Percentiles rank a stretch among this genome's conserved stretches.
Evolutionary conservation across 495 filamentous ascomycete genomes (phyloP).

Genomic region (Penicillium daleae): DNA sequence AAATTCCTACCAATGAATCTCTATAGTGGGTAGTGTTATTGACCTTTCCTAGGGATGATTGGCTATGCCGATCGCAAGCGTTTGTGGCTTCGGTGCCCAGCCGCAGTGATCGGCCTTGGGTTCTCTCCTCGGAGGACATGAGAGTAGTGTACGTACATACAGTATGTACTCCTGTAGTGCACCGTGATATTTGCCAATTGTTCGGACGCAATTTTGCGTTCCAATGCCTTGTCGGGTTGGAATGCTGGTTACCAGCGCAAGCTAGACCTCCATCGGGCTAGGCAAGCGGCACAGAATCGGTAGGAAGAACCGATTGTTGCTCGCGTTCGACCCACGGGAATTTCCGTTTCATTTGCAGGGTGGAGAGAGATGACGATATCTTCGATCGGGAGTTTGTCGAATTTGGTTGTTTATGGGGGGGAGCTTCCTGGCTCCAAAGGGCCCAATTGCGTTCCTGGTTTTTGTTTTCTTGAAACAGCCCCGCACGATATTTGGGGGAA

Average conservation of each 20-base stretch:
- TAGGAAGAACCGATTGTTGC: constrained; percentile 19
- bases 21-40: constrained; percentile 8
- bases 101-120: constrained; percentile 12
- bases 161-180: not conserved
- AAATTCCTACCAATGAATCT: constrained; percentile 12
- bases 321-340: constrained; percentile 22
- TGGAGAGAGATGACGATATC: constrained; percentile 26
- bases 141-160: not conserved
- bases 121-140: not conserved
- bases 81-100: constrained; percentile 15
- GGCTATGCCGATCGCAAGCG: constrained; percentile 22
- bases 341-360: constrained; percentile 22
- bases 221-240: constrained; percentile 1
- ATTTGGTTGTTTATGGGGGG: not conserved
- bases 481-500: not conserved
- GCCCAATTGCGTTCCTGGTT: not conserved
- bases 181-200: constrained; percentile 9
- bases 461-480: constrained; percentile 1
- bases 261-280: constrained; percentile 7
- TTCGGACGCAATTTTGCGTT: not conserved
- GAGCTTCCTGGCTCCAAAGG: not conserved
- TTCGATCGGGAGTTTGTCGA: constrained; percentile 12
- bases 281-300: constrained; percentile 19
- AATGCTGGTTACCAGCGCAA: constrained; percentile 6
- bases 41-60: constrained; percentile 22